Conservation (phyloP, 257 asterid genomes). For the Penstemon davidsonii region DNA sequence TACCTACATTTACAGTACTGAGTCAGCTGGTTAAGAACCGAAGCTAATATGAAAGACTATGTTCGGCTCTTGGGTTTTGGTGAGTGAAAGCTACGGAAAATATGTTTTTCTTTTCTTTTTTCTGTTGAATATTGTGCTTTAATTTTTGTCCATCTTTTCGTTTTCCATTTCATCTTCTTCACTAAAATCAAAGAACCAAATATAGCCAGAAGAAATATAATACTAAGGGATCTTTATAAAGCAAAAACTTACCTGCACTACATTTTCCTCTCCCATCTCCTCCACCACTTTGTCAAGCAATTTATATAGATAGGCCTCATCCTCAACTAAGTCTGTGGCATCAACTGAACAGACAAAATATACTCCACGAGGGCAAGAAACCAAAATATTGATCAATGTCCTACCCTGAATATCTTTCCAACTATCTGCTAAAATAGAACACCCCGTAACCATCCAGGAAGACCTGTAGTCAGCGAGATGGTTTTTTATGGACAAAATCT, state of each 20-base stretch:
- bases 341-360: constrained; percentile 85
- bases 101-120: too few species aligned
- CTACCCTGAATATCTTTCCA: constrained; percentile 73
- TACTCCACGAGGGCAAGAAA: constrained; percentile 89
- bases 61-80: too few species aligned
- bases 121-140: too few species aligned
- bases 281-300: constrained; percentile 89
- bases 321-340: constrained; percentile 65
- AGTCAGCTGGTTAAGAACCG: constrained; percentile 30
- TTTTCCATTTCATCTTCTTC: too few species aligned
- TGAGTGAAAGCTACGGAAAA: too few species aligned
- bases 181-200: too few species aligned
- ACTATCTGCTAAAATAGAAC: constrained; percentile 84
- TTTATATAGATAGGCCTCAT: constrained; percentile 59
- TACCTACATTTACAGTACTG: constrained; percentile 50
- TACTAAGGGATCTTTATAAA: constrained; percentile 1
- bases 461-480: constrained; percentile 74
- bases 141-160: too few species aligned
- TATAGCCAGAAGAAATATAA: not conserved
- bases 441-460: constrained; percentile 90
- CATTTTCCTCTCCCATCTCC: constrained; percentile 92
- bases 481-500: constrained; percentile 57
- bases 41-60: not conserved
- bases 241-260: constrained; percentile 65
- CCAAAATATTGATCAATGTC: constrained; percentile 67